A percentile compares a stretch with the other conserved stretches of the same genome.
These are phyloP conservation scores for Pleurotus tuoliensis DNA, from an alignment of 768 basidiomycete genomes.

Conservation along the genomic window DNA sequence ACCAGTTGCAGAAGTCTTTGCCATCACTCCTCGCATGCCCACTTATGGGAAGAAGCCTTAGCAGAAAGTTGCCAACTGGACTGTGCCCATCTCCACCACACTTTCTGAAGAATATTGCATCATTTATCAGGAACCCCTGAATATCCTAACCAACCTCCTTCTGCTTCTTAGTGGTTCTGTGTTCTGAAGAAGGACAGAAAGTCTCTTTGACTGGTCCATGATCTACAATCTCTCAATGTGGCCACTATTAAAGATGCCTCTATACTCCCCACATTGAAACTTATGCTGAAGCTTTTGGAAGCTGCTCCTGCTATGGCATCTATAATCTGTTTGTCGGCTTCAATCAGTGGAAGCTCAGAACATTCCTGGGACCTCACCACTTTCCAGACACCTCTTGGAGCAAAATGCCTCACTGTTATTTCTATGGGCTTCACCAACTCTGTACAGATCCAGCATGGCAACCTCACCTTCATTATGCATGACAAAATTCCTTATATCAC, in stretches of 20 bases:
- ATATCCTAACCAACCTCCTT: slow-evolving; percentile 18
- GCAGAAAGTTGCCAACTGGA: slow-evolving; percentile 9
- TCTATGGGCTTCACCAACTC: too few species aligned
- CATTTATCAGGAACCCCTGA: slow-evolving; percentile 13
- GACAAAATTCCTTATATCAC: slow-evolving; percentile 26
- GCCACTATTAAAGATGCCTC: slow-evolving; percentile 11
- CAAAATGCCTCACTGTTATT: too few species aligned
- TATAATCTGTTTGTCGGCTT: slow-evolving; percentile 33
- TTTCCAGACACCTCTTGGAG: too few species aligned
- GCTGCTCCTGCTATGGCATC: slow-evolving; percentile 25
- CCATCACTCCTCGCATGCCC: too few species aligned
- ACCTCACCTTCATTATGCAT: slow-evolving; percentile 23
- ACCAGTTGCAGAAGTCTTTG: too few species aligned
- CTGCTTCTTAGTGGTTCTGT: slow-evolving; percentile 21
- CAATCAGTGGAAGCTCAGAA: slow-evolving; percentile 31
- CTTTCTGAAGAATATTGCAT: slow-evolving; percentile 19
- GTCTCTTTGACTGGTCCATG: slow-evolving; percentile 15
- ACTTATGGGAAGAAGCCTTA: not conserved
- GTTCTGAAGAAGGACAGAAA: slow-evolving; percentile 21
- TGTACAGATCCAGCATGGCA: not conserved
- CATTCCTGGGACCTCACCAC: slow-evolving; percentile 31
- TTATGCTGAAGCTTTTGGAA: slow-evolving; percentile 29
- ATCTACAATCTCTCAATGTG: slow-evolving; percentile 23
- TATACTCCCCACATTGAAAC: slow-evolving; percentile 27
- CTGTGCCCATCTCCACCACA: slow-evolving; percentile 13